Conservation (phyloP, 768 basidiomycete genomes). For the Psilocybe azurescens region DNA sequence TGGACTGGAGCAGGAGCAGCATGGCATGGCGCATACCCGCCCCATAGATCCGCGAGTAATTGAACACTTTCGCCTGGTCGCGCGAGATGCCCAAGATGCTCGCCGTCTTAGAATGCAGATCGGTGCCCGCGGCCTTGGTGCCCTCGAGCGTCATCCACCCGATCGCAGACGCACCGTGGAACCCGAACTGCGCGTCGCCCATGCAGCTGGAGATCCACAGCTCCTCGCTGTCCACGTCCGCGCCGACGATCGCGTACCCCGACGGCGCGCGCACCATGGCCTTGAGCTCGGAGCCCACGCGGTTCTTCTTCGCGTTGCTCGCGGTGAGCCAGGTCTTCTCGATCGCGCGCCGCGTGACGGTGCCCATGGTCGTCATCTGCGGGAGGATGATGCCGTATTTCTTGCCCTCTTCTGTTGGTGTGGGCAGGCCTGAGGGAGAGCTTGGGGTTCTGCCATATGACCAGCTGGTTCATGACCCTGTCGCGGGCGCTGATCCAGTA, state of each 20-base stretch:
- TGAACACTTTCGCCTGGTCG: slow-evolving; percentile 97
- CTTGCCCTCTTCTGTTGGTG: slow-evolving; percentile 26
- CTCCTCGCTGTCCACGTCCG: slow-evolving; percentile 98
- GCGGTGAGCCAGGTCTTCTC: slow-evolving; percentile 99
- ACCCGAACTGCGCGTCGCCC: slow-evolving; percentile 97
- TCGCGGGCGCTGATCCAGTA: slow-evolving; percentile 98
- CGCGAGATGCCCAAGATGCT: slow-evolving; percentile 90
- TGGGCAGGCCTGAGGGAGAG: slow-evolving; percentile 58
- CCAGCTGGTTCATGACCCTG: slow-evolving; percentile 90
- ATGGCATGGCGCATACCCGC: slow-evolving; percentile 95
- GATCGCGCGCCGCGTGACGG: slow-evolving; percentile 95
- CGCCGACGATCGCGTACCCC: slow-evolving; percentile 94
- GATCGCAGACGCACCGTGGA: slow-evolving; percentile 95
- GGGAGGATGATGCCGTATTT: slow-evolving; percentile 94
- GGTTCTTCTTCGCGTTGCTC: slow-evolving; percentile 96
- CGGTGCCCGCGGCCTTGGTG: slow-evolving; percentile 92
- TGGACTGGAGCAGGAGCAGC: slow-evolving; percentile 85
- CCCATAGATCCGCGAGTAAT: slow-evolving; percentile 99
- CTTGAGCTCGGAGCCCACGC: slow-evolving; percentile 98
- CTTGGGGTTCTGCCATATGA: slow-evolving; percentile 74
- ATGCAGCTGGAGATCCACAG: slow-evolving; percentile 99
- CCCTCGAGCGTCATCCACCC: slow-evolving; percentile 99
- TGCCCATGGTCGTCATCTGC: slow-evolving; percentile 98
- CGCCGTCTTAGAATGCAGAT: slow-evolving; percentile 96
- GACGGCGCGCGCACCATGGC: slow-evolving; percentile 95